Base-by-base conservation (phyloP, 139 green algal genomes). In the Coelastrella sp. region DNA sequence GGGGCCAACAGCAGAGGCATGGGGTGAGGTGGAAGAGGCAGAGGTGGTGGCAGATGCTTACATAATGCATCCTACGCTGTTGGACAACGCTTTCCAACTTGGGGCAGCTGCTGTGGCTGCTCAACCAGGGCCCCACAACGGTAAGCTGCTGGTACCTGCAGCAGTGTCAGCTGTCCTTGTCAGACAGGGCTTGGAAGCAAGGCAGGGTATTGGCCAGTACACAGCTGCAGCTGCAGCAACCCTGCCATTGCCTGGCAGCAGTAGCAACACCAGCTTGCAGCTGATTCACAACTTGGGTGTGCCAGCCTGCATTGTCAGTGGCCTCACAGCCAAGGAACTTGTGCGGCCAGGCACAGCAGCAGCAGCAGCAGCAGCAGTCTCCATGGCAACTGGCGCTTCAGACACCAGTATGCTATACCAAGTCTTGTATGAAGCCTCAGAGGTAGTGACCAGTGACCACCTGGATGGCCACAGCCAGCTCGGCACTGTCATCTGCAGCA, bases 61-160 rank as follows among this genome's bases (percentile, higher is more conserved):
- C 70, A 59, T 78, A 6, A 24, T 96, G 7, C 91, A 94, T 35
- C 95, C 95, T 8, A 93, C 95, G 0, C n/a, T 91, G 74, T 60
- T 97, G 49, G 95, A 97, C 89, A 91, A 83, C 65, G 91, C 92
- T 56, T 93, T 97, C 82, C 95, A 97, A 70, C 84, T 97, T 20
- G 94, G 90, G 12, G 95, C 94, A 12, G 89, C 95, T 6, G 84
- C 61, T 86, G 59, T 58, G 20, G 19, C 85, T 82, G 14, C 70
- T 27, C 11, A 59, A 58, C 10, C 78, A 72, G 15, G 65, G 68
- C 25, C 78, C 58, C 22, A 66, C 85, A 59, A 22, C 0, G 73
- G 86, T 49, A 57, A 24, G 58, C 84, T 93, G 24, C 8, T 66
- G 20, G 84, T 94, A 20, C 68, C 89, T 17, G 82, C 68, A 15